Evolutionary conservation across 495 filamentous ascomycete species (phyloP).

Genomic region (Annulohypoxylon maeteangense): DNA sequence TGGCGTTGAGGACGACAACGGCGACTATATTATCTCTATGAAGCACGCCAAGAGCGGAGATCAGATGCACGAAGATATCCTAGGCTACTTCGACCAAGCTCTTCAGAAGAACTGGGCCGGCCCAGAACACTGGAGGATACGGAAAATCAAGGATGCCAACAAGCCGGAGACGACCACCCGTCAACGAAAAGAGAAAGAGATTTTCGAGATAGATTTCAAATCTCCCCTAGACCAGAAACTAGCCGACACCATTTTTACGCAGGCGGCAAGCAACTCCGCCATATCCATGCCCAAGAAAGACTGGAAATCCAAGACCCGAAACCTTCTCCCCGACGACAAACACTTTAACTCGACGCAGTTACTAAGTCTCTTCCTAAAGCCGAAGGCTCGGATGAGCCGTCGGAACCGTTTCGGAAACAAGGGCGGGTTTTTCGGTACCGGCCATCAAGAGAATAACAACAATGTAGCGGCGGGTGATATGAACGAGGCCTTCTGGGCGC

Average conservation of each 20-base stretch:
- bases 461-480: conserved; percentile 76
- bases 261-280: conserved; percentile 79
- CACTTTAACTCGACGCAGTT: conserved; percentile 96
- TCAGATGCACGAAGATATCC: conserved; percentile 85
- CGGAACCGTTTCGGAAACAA: conserved; percentile 48
- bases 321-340: conserved; percentile 96
- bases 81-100: conserved; percentile 96
- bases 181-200: conserved; percentile 91
- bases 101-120: conserved; percentile 98
- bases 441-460: conserved; percentile 62
- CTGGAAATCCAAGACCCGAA: conserved; percentile 92
- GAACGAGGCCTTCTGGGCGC: conserved; percentile 97
- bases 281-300: conserved; percentile 91
- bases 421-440: conserved; percentile 52
- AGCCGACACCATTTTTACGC: conserved; percentile 85
- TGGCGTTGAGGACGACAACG: conserved; percentile 67
- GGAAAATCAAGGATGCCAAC: conserved; percentile 85
- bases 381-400: conserved; percentile 78
- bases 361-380: conserved; percentile 91
- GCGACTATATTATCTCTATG: conserved; percentile 77
- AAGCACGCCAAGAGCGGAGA: conserved; percentile 67
- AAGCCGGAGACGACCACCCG: conserved; percentile 67
- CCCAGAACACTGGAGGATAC: conserved; percentile 97
- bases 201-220: conserved; percentile 91
- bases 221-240: conserved; percentile 74